Percentiles rank a stretch among this genome's conserved stretches.
These are phyloP conservation scores for Amaranthus hypochondriacus DNA, from an alignment of 148 eudicot genomes.

Conservation along the genomic window DNA sequence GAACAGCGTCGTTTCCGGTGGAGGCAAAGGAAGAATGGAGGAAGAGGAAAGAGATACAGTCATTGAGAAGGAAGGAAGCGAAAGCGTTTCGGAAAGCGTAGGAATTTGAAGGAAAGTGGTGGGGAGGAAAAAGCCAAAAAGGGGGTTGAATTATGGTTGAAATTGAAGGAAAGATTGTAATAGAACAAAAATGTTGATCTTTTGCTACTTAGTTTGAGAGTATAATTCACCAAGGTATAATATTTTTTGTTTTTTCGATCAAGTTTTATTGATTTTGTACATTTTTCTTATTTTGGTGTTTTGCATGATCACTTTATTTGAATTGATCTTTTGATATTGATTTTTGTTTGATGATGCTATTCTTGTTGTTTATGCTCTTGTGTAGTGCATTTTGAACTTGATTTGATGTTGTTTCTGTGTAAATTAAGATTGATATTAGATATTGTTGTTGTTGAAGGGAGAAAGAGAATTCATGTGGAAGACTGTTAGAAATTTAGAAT, in stretches of 20 bases:
- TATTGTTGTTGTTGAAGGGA: no score
- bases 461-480: no score
- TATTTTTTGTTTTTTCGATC: no score
- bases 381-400: background rate
- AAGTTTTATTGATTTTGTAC: background rate
- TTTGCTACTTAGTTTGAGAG: constrained; percentile 48
- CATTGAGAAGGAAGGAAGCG: constrained; percentile 78
- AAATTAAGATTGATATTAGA: background rate
- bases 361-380: background rate
- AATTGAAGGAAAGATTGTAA: constrained; percentile 49
- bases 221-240: constrained; percentile 55
- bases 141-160: constrained; percentile 28
- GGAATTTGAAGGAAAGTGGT: constrained; percentile 33
- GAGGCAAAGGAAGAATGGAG: constrained; percentile 87
- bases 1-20: constrained; percentile 77
- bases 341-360: background rate
- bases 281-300: background rate
- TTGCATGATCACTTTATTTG: background rate
- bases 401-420: background rate
- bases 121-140: constrained; percentile 4
- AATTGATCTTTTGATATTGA: background rate
- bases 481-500: no score
- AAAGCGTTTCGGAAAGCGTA: constrained; percentile 81
- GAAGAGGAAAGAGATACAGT: constrained; percentile 87
- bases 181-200: constrained; percentile 44